phyloP scores from a whole-genome alignment of 257 asterid species.

The Misopates orontium region DNA sequence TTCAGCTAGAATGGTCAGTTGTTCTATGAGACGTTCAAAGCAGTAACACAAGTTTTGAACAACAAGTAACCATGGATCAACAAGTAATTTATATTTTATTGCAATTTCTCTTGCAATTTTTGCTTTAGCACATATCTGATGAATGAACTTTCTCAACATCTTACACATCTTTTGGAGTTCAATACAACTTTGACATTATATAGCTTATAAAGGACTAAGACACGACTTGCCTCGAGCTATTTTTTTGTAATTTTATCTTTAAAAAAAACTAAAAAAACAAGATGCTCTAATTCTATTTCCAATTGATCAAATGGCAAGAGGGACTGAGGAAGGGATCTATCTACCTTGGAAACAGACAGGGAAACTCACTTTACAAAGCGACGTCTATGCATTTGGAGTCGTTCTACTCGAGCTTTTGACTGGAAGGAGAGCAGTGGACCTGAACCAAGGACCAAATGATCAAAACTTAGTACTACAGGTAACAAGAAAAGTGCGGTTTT shows the following conservation, averaged over 20 bases:
- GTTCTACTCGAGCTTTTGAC: constrained; percentile 96
- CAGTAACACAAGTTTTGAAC: too few species aligned
- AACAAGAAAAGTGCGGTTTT: constrained; percentile 14
- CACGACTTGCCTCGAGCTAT: too few species aligned
- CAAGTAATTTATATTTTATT: background rate
- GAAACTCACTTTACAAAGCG: constrained; percentile 95
- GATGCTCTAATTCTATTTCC: constrained; percentile 25
- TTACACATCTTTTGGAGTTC: too few species aligned
- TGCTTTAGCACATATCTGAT: background rate
- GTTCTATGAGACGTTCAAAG: too few species aligned
- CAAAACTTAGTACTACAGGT: constrained; percentile 95
- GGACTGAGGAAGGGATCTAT: constrained; percentile 42
- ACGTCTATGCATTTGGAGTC: constrained; percentile 96
- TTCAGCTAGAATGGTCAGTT: too few species aligned
- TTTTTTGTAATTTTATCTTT: too few species aligned
- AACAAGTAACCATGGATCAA: too few species aligned
- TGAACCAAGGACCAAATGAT: constrained; percentile 88
- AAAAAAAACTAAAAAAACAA: background rate
- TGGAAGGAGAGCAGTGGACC: constrained; percentile 94
- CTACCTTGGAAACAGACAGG: constrained; percentile 81
- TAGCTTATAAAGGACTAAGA: too few species aligned
- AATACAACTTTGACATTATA: too few species aligned
- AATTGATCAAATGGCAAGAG: constrained; percentile 35
- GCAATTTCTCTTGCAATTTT: too few species aligned
- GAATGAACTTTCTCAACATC: too few species aligned